A percentile compares a stretch with the other conserved stretches of the same genome.
Conservation (phyloP, 2,329 filamentous ascomycete species). For the Colletotrichum eremochloae region DNA sequence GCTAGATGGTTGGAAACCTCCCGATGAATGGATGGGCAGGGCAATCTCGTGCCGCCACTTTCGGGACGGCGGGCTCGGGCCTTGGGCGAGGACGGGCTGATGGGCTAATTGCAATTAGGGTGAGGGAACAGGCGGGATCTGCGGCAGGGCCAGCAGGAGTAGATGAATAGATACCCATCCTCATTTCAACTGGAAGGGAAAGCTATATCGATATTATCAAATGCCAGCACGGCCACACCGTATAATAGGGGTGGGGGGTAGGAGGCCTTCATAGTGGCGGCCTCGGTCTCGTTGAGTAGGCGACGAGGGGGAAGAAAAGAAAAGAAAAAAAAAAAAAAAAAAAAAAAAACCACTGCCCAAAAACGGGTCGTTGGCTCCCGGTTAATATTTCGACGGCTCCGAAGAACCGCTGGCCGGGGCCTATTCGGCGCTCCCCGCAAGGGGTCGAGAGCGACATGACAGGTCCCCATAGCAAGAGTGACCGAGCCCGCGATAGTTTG, state of each 20-base stretch:
- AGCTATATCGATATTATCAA: slow-evolving; percentile 10
- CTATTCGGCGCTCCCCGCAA: neutral
- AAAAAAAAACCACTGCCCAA: neutral
- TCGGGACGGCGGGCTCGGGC: slow-evolving; percentile 23
- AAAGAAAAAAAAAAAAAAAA: neutral
- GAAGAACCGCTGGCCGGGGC: slow-evolving; percentile 11
- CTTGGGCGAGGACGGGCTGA: neutral
- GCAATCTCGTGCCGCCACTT: slow-evolving; percentile 6
- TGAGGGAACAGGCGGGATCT: slow-evolving; percentile 27
- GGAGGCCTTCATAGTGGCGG: neutral
- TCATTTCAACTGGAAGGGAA: slow-evolving; percentile 19
- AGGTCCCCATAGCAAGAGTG: slow-evolving; percentile 12
- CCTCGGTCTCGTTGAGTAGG: slow-evolving; percentile 4
- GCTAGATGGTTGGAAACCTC: slow-evolving; percentile 8
- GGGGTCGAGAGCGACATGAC: slow-evolving; percentile 24
- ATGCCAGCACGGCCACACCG: neutral
- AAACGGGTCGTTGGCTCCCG: neutral
- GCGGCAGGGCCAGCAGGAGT: slow-evolving; percentile 13
- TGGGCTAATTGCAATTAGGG: slow-evolving; percentile 8
- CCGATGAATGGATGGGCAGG: slow-evolving; percentile 15
- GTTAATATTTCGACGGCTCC: neutral
- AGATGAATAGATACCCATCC: neutral
- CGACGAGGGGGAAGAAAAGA: slow-evolving; percentile 8
- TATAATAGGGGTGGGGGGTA: neutral
- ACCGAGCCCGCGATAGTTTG: slow-evolving; percentile 29